Evolutionary conservation across 768 basidiomycete species (phyloP), one percentile per base, ranked within the genome.

Genomic region (Pleurotus citrinopileatus): DNA sequence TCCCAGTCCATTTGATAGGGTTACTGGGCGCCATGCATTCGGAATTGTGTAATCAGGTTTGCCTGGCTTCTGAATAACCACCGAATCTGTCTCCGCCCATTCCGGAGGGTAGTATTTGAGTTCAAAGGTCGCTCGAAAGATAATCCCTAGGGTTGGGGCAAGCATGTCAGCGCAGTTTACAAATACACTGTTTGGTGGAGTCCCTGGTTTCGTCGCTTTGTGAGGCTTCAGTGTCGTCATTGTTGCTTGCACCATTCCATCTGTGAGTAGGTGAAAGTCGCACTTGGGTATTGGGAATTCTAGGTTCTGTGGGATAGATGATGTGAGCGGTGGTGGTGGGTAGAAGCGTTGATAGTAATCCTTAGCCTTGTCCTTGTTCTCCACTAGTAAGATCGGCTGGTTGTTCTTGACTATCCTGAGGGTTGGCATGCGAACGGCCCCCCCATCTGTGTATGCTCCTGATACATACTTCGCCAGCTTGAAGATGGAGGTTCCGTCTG

Each of bases 41-140:
- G 72, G 65, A 0, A 59, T 53, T 3, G 62, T 44, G 60, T 75
- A 76, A 57, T 66, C 64, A 0, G 60, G 53, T 54, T 69, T 67
- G 3, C 71, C 70, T 8, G 74, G 73, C 56, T 76, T 76, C 3
- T 62, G 45, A 0, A 75, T 55, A 0, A 71, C 69, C 0, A 71
- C 50, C 0, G 71, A 72, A 1, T 26, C 56, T 0, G 59, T 67
- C 0, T 32, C n/a, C 27, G 58, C 60, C 69, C 71, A 74, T 9
- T 34, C 26, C 0, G 61, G 51, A 0, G 68, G 71, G 54, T 70
- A 68, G 42, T 56, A 32, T 4, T 60, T 36, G 0, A 72, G 63
- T 3, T 55, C 38, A 50, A 72, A 63, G 1, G 63, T 63, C 2
- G 69, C 71, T 2, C 61, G n/a, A 54, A 47, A 69, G 1, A 69